These are phyloP conservation scores for Aspergillus bridgeri DNA, from an alignment of 495 filamentous ascomycete genomes.

Conservation along the genomic window DNA sequence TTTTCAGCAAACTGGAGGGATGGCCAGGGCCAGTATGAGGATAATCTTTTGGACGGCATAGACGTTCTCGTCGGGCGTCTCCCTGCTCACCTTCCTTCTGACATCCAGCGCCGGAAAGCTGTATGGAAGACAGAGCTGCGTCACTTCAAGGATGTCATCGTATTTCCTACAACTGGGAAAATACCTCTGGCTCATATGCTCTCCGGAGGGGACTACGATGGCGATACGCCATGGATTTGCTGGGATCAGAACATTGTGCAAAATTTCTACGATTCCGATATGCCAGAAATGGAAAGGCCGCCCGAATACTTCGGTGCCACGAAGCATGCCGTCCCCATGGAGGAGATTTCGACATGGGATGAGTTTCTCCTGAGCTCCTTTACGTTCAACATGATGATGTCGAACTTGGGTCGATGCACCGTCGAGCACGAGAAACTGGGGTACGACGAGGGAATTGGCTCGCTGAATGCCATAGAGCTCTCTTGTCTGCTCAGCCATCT, in stretches of 20 bases:
- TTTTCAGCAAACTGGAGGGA: conserved; percentile 64
- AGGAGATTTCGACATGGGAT: conserved; percentile 24
- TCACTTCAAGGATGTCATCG: conserved; percentile 78
- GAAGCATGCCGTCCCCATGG: conserved; percentile 50
- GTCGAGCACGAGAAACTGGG: conserved; percentile 67
- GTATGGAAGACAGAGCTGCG: conserved; percentile 65
- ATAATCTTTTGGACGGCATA: conserved; percentile 59
- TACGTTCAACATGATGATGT: conserved; percentile 61
- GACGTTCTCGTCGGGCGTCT: conserved; percentile 83
- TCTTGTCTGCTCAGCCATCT: conserved; percentile 71
- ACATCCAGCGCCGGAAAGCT: conserved; percentile 71
- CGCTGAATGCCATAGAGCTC: conserved; percentile 53
- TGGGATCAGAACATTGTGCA: conserved; percentile 77
- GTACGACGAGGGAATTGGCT: conserved; percentile 61
- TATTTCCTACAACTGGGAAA: conserved; percentile 72
- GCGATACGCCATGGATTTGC: conserved; percentile 85
- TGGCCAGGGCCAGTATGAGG: conserved; percentile 57
- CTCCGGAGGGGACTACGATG: conserved; percentile 94
- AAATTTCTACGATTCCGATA: conserved; percentile 67
- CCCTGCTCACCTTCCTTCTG: conserved; percentile 75
- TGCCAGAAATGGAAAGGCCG: conserved; percentile 43
- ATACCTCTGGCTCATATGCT: conserved; percentile 74
- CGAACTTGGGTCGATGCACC: conserved; percentile 71
- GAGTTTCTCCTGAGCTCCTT: conserved; percentile 56
- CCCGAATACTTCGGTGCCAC: conserved; percentile 55